Evolutionary conservation across 2,329 filamentous ascomycete species (phyloP).

Genomic region (Paraphaeosphaeria sporulosa): DNA sequence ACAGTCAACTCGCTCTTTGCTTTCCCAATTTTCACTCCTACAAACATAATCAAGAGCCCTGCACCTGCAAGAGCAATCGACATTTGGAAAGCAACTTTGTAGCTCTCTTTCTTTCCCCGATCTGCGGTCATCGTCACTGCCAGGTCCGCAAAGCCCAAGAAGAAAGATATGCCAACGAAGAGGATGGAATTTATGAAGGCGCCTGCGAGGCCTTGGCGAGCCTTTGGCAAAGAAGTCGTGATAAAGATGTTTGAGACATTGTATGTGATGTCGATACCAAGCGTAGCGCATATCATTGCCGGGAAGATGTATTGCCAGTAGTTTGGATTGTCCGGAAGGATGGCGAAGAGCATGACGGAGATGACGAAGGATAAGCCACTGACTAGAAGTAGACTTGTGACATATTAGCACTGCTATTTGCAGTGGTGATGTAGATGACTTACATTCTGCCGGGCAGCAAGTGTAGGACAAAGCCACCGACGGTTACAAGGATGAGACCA

Average conservation of each 20-base stretch:
- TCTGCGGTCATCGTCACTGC: constrained; percentile 44
- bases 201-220: constrained; percentile 46
- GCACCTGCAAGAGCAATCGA: constrained; percentile 38
- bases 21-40: constrained; percentile 48
- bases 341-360: constrained; percentile 43
- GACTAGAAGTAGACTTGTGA: constrained; percentile 32
- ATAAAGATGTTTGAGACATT: constrained; percentile 50
- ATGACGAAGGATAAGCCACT: constrained; percentile 43
- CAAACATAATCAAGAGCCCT: constrained; percentile 44
- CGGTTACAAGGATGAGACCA: constrained; percentile 43
- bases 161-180: constrained; percentile 48
- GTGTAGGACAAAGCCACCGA: constrained; percentile 46
- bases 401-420: background rate
- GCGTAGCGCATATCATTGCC: constrained; percentile 54
- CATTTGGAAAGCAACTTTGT: constrained; percentile 49
- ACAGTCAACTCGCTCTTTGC: constrained; percentile 45
- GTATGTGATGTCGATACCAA: constrained; percentile 49
- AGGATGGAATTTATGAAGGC: constrained; percentile 47
- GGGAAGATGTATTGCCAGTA: constrained; percentile 51
- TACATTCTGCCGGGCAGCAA: constrained; percentile 43
- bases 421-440: background rate
- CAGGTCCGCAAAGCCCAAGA: constrained; percentile 46
- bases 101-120: constrained; percentile 39
- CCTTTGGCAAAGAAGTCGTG: constrained; percentile 44
- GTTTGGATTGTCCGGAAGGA: constrained; percentile 41